phyloP scores from a whole-genome alignment of 805 yeast genomes.

The Metschnikowia anglica region DNA sequence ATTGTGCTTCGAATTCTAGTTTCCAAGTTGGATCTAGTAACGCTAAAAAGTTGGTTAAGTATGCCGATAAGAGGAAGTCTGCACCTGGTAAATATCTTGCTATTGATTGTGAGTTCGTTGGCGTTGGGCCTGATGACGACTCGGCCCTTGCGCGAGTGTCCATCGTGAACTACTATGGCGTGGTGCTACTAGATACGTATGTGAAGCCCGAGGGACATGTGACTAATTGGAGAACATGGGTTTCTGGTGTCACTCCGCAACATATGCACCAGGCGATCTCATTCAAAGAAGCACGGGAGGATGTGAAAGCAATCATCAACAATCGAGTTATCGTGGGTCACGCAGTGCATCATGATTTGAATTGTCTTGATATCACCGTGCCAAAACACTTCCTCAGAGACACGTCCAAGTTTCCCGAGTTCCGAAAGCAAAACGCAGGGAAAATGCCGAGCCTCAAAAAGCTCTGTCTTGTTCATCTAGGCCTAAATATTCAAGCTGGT shows the following conservation, averaged over 20 bases:
- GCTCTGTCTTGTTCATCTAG: constrained; percentile 55
- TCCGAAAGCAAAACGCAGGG: constrained; percentile 59
- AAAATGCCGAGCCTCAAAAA: constrained; percentile 73
- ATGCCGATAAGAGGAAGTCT: constrained; percentile 29
- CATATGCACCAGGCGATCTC: constrained; percentile 67
- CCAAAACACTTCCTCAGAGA: constrained; percentile 67
- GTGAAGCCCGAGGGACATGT: constrained; percentile 76
- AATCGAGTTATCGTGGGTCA: constrained; percentile 76
- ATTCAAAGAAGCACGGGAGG: constrained; percentile 64
- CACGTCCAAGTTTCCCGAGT: constrained; percentile 64
- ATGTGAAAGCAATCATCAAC: constrained; percentile 22
- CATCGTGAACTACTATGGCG: constrained; percentile 79
- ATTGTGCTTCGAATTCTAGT: constrained; percentile 2
- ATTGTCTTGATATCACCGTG: constrained; percentile 63
- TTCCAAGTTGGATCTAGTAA: neutral
- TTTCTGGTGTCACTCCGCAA: constrained; percentile 75
- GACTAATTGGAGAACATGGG: constrained; percentile 92
- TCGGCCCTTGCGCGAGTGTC: constrained; percentile 86
- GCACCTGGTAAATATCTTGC: constrained; percentile 73
- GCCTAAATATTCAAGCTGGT: constrained; percentile 64
- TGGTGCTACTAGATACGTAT: constrained; percentile 64
- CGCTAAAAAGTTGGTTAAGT: neutral
- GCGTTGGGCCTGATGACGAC: constrained; percentile 66
- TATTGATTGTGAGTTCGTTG: constrained; percentile 93
- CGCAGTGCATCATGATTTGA: constrained; percentile 77